Evolutionary conservation across 192 early-diverging fungal species (phyloP), one percentile per base, ranked within the genome.

Genomic region (Coemansia sp.): DNA sequence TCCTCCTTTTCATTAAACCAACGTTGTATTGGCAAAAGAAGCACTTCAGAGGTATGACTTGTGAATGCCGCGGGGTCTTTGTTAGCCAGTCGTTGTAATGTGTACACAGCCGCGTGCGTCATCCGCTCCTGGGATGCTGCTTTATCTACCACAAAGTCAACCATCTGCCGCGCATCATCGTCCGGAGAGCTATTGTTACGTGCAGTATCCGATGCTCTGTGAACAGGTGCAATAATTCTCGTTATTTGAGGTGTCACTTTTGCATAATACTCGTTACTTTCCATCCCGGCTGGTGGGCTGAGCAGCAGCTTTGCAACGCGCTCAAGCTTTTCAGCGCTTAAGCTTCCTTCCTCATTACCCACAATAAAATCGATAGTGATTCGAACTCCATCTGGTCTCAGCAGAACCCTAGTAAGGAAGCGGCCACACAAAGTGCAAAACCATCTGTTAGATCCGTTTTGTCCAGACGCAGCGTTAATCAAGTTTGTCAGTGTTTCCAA

Each of bases 331-430:
- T 61, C 63, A 5, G 72, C 46, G 3, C 68, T 63, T 5, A 69
- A 45, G 8, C 72, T 60, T 13, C 20, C 22, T n/a, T 83, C 79
- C 38, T 77, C 75, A 46, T 83, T 80, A 4, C 86, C 88, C 6
- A 88, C 81, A 39, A 92, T 83, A 69, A 88, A 93, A 59, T 93
- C 87, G 13, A 93, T 63, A 4, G 90, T 83, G 7, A 87, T 78
- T 8, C 74, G 83, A 0, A 89, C 85, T 11, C 93, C 93, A 39
- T 70, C 74, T 0, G 87, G 87, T 17, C 87, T 73, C 60, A 91
- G 72, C 13, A 95, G 54, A 39, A 93, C 85, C 37, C 88, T 86
- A 1, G 91, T 85, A 3, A 94, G 84, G 51, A 89, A 90, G 46
- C 87, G 74, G 0, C 89, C 86, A 61, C 91, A 92, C 40, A 90